Conservation (phyloP, 805 yeast genomes). For the Priceomyces melissophilus region DNA sequence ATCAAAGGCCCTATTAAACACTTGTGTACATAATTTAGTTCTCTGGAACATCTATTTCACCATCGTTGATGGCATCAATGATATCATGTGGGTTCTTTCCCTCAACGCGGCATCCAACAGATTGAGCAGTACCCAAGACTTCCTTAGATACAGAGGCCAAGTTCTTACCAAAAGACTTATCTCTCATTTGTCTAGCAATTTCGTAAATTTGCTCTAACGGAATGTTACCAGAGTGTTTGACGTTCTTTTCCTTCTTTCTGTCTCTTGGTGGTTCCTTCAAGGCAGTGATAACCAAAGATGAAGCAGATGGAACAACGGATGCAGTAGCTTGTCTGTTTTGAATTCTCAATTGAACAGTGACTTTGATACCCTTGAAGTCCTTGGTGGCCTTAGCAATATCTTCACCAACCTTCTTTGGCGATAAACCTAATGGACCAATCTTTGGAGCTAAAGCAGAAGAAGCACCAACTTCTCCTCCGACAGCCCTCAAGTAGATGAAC, state of each 20-base stretch:
- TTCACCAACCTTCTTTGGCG: constrained; percentile 99
- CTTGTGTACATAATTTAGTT: constrained; percentile 51
- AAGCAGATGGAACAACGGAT: constrained; percentile 99
- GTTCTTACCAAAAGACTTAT: constrained; percentile 96
- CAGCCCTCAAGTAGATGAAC: constrained; percentile 98
- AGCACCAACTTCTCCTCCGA: constrained; percentile 99
- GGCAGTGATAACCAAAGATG: constrained; percentile 97
- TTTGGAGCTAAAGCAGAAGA: constrained; percentile 99
- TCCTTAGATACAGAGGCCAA: constrained; percentile 97
- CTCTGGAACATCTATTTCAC: constrained; percentile 91
- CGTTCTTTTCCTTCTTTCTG: constrained; percentile 99
- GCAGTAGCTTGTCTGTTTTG: constrained; percentile 99
- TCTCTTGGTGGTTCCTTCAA: constrained; percentile 99
- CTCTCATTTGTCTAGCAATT: constrained; percentile 96
- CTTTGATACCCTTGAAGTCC: constrained; percentile 98
- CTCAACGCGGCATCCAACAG: constrained; percentile 99
- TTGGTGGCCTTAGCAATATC: constrained; percentile 99
- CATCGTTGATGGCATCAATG: constrained; percentile 97
- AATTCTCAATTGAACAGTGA: constrained; percentile 96
- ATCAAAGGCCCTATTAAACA: constrained; percentile 35
- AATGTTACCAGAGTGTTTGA: constrained; percentile 98
- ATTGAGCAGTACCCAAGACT: constrained; percentile 99
- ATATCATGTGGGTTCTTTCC: constrained; percentile 99
- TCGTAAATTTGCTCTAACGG: constrained; percentile 94
- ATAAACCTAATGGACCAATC: constrained; percentile 99